Percentiles rank a stretch among this genome's conserved stretches.
phyloP scores from a whole-genome alignment of 179 eudicot genomes.

The Heliamphora ciliata region DNA sequence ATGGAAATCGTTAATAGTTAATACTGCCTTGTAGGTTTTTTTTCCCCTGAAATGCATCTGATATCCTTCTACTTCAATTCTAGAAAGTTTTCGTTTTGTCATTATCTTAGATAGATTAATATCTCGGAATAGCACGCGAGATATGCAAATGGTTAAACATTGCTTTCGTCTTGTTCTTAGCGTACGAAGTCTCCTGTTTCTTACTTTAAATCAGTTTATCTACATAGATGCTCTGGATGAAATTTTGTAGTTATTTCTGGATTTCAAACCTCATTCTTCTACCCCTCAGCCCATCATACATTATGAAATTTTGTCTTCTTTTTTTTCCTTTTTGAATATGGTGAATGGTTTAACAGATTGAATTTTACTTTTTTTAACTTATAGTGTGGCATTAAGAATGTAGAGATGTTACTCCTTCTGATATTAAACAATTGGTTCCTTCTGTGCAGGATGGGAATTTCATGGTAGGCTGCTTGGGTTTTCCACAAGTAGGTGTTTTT shows the following conservation, averaged over 20 bases:
- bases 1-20: neutral
- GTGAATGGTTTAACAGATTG: neutral
- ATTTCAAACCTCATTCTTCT: neutral
- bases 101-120: neutral
- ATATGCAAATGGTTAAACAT: neutral
- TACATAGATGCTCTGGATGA: neutral
- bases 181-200: neutral
- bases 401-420: neutral
- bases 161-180: neutral
- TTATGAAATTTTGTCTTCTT: neutral
- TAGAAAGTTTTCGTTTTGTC: neutral
- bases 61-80: neutral
- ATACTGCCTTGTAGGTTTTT: neutral
- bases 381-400: neutral
- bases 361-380: neutral
- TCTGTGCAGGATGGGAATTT: conserved; percentile 86
- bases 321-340: neutral
- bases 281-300: neutral
- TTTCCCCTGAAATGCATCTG: conserved; percentile 1
- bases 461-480: conserved; percentile 96
- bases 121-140: neutral
- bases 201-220: neutral
- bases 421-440: neutral
- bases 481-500: conserved; percentile 58
- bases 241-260: conserved; percentile 3